Percentiles rank a stretch among this genome's conserved stretches.
phyloP scores from a whole-genome alignment of 257 asterid genomes.

The Fraxinus americana region DNA sequence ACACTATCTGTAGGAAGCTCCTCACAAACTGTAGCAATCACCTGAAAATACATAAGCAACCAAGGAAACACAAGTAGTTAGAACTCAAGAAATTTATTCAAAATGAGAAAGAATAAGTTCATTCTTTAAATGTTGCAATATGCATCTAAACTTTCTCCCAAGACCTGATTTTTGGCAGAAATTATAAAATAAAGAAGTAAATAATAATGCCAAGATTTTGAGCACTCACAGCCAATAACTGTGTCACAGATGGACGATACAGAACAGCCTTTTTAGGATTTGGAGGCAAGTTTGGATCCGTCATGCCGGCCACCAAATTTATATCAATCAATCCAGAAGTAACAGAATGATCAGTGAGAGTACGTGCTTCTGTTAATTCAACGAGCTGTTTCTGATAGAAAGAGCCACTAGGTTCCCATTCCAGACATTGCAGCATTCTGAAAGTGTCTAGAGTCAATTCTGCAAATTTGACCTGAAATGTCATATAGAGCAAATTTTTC shows the following conservation, averaged over 20 bases:
- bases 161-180: slow-evolving; percentile 26
- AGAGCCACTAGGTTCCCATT: slow-evolving; percentile 96
- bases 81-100: slow-evolving; percentile 8
- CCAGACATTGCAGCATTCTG: slow-evolving; percentile 98
- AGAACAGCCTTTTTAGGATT: slow-evolving; percentile 90
- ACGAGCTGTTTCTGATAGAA: slow-evolving; percentile 61
- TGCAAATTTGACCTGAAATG: slow-evolving; percentile 86
- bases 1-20: slow-evolving; percentile 85
- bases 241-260: slow-evolving; percentile 86
- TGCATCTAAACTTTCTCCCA: slow-evolving; percentile 11
- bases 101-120: background rate
- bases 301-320: slow-evolving; percentile 81
- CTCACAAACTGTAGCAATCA: slow-evolving; percentile 79
- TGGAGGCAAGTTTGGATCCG: slow-evolving; percentile 92
- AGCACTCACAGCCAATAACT: slow-evolving; percentile 79
- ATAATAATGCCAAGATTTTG: slow-evolving; percentile 22
- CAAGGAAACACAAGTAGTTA: slow-evolving; percentile 21
- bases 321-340: slow-evolving; percentile 89
- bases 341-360: slow-evolving; percentile 61
- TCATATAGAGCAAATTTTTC: background rate
- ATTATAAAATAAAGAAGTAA: slow-evolving; percentile 13
- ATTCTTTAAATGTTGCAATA: background rate
- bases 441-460: slow-evolving; percentile 88
- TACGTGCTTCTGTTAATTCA: slow-evolving; percentile 65
- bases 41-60: slow-evolving; percentile 47